phyloP scores from a whole-genome alignment of 2,329 filamentous ascomycete genomes.

The Dothideomycetes sp. region DNA sequence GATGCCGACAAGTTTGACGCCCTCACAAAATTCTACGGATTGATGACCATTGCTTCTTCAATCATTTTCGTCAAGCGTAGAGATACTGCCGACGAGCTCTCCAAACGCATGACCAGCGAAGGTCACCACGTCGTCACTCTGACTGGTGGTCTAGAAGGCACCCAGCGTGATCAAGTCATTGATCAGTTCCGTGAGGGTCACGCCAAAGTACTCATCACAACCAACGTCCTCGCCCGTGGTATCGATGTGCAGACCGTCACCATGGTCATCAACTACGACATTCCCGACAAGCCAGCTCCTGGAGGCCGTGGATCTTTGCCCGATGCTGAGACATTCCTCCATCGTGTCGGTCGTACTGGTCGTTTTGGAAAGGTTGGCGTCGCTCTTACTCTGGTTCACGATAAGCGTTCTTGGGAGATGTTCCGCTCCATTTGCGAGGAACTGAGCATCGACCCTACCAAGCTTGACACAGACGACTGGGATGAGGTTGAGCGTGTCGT shows the following conservation, averaged over 20 bases:
- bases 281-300: slow-evolving; percentile 46
- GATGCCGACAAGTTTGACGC: slow-evolving; percentile 79
- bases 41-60: slow-evolving; percentile 93
- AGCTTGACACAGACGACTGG: slow-evolving; percentile 80
- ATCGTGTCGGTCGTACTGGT: slow-evolving; percentile 93
- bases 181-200: slow-evolving; percentile 76
- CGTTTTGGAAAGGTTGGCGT: slow-evolving; percentile 95
- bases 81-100: slow-evolving; percentile 75
- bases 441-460: slow-evolving; percentile 72
- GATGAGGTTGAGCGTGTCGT: slow-evolving; percentile 77
- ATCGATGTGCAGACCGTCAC: slow-evolving; percentile 89
- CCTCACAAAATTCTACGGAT: slow-evolving; percentile 84
- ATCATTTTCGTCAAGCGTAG: slow-evolving; percentile 97
- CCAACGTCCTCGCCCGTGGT: slow-evolving; percentile 90
- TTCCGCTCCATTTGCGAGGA: slow-evolving; percentile 70
- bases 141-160: slow-evolving; percentile 78
- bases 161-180: slow-evolving; percentile 73
- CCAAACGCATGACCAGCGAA: slow-evolving; percentile 74
- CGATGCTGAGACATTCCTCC: slow-evolving; percentile 91
- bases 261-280: slow-evolving; percentile 93
- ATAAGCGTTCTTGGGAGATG: slow-evolving; percentile 69
- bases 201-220: slow-evolving; percentile 94
- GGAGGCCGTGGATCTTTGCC: slow-evolving; percentile 34
- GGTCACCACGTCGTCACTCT: slow-evolving; percentile 87
- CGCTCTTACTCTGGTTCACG: slow-evolving; percentile 88